Evolutionary conservation across 768 basidiomycete genomes (phyloP).

Genomic region (Clathrus columnatus): DNA sequence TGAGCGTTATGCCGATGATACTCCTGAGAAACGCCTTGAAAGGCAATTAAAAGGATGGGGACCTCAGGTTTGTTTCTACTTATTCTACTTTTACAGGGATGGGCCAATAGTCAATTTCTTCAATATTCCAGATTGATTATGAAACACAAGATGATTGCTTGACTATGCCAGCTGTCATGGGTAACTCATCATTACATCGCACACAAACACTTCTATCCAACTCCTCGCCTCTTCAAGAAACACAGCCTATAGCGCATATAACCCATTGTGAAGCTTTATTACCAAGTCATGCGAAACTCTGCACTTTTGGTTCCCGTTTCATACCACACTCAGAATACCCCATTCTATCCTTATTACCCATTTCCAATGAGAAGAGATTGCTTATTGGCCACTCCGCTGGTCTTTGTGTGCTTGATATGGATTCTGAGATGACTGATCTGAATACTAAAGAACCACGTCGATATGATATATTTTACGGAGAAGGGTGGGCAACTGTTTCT

Average conservation of each 20-base stretch:
- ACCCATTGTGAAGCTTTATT: conserved; percentile 12
- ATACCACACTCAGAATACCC: conserved; percentile 69
- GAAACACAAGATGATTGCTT: neutral
- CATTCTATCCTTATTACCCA: conserved; percentile 67
- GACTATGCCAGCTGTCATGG: neutral
- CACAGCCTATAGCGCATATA: conserved; percentile 25
- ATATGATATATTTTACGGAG: conserved; percentile 65
- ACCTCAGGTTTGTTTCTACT: conserved; percentile 29
- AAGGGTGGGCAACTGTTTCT: conserved; percentile 43
- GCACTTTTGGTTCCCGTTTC: conserved; percentile 79
- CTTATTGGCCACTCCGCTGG: conserved; percentile 76
- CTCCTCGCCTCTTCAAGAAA: conserved; percentile 18
- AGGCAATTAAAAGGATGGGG: conserved; percentile 69
- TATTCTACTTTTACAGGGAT: conserved; percentile 3
- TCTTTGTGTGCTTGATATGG: conserved; percentile 75
- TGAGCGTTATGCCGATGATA: conserved; percentile 65
- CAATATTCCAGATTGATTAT: neutral
- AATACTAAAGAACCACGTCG: conserved; percentile 55
- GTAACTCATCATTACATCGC: neutral
- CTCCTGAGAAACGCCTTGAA: conserved; percentile 46
- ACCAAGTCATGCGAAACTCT: conserved; percentile 59
- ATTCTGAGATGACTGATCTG: conserved; percentile 46
- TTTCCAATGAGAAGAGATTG: conserved; percentile 55
- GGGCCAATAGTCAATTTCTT: neutral
- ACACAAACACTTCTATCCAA: conserved; percentile 10